phyloP scores from a whole-genome alignment of 306 rosid genomes.

The Citrullus amarus region DNA sequence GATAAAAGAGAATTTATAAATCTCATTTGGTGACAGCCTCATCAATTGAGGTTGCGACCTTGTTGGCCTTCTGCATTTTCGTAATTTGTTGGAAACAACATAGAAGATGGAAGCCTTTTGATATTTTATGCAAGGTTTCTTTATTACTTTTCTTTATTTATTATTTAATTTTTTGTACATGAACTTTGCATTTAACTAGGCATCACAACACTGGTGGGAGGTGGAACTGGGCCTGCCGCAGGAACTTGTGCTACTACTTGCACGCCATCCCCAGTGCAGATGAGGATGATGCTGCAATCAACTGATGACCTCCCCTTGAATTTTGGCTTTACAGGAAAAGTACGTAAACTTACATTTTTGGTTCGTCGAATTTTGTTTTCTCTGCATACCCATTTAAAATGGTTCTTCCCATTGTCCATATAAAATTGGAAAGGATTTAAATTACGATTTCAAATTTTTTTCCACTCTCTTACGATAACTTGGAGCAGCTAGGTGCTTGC shows the following conservation, averaged over 20 bases:
- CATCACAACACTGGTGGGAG: conserved; percentile 79
- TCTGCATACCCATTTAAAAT: not conserved
- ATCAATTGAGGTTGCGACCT: not conserved
- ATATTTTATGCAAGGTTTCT: conserved; percentile 37
- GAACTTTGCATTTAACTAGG: conserved; percentile 35
- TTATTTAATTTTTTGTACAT: not conserved
- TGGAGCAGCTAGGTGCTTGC: not conserved
- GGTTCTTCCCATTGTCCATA: not conserved
- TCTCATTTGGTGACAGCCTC: not conserved
- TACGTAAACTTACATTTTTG: conserved; percentile 12
- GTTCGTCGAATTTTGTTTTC: not conserved
- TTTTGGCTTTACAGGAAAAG: conserved; percentile 91
- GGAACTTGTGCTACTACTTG: conserved; percentile 97
- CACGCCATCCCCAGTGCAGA: conserved; percentile 67
- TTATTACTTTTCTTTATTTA: not conserved
- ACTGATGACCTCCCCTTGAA: conserved; percentile 80
- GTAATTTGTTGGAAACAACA: not conserved
- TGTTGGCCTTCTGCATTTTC: not conserved
- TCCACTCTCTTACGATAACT: not conserved
- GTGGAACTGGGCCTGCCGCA: conserved; percentile 92
- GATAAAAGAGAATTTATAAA: not conserved
- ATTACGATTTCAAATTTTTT: not conserved
- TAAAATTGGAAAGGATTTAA: not conserved
- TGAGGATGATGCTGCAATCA: conserved; percentile 82
- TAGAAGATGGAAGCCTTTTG: conserved; percentile 35